Conservation (phyloP, 306 rosid genomes). For the Medicago truncatula region DNA sequence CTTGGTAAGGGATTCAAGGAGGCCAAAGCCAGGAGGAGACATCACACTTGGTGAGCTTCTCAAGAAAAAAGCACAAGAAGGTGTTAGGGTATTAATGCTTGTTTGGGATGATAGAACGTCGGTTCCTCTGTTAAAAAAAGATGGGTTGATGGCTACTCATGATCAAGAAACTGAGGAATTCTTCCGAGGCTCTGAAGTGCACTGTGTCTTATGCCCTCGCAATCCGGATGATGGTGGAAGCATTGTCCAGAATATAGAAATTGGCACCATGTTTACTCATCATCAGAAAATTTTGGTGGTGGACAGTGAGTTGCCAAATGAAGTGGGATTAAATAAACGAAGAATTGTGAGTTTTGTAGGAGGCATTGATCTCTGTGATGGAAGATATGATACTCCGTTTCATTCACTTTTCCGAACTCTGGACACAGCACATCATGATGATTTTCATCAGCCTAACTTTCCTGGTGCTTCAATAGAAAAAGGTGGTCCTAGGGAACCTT, state of each 20-base stretch:
- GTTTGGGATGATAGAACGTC: conserved; percentile 85
- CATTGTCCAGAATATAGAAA: conserved; percentile 54
- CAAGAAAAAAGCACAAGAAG: conserved; percentile 67
- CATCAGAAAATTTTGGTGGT: conserved; percentile 76
- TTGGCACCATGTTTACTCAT: conserved; percentile 71
- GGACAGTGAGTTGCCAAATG: conserved; percentile 59
- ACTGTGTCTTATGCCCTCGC: conserved; percentile 71
- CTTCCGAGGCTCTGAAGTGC: conserved; percentile 57
- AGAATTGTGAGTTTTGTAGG: conserved; percentile 73
- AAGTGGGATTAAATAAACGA: conserved; percentile 39
- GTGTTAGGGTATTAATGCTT: conserved; percentile 71
- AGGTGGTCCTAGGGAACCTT: conserved; percentile 77
- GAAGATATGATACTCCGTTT: conserved; percentile 69
- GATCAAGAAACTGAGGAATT: conserved; percentile 61
- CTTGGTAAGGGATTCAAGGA: conserved; percentile 66
- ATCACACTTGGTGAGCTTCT: conserved; percentile 62
- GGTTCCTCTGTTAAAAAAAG: conserved; percentile 54
- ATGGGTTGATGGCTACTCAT: conserved; percentile 76
- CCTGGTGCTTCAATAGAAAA: conserved; percentile 53
- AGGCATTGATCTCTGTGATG: conserved; percentile 76
- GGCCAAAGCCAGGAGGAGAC: conserved; percentile 69
- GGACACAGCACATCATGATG: conserved; percentile 67
- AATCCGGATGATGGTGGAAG: conserved; percentile 72
- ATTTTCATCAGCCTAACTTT: conserved; percentile 74
- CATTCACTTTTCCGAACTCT: conserved; percentile 72